Conservation (phyloP, 1,284 basidiomycete genomes). For the Grifola frondosa region DNA sequence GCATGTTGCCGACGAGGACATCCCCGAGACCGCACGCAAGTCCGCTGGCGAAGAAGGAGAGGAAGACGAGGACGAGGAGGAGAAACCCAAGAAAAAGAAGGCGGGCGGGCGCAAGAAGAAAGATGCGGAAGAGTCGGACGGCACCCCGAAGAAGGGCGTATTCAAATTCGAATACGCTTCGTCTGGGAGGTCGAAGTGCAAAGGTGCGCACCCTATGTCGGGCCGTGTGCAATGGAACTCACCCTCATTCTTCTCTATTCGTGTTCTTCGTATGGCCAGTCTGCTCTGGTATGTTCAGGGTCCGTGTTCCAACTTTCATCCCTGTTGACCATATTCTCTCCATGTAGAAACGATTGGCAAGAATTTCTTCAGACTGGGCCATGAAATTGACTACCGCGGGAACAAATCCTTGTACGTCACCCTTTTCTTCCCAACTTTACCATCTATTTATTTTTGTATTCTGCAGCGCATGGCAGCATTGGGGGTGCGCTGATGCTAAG, state of each 20-base stretch:
- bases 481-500: conserved; percentile 72
- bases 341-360: conserved; percentile 58
- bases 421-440: no score
- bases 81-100: conserved; percentile 39
- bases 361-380: conserved; percentile 71
- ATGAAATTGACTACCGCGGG: conserved; percentile 73
- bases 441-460: conserved; percentile 13
- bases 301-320: conserved; percentile 7
- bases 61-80: conserved; percentile 42
- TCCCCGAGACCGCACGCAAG: conserved; percentile 71
- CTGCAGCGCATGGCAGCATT: conserved; percentile 72
- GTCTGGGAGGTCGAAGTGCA: conserved; percentile 29
- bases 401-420: conserved; percentile 64
- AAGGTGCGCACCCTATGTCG: no score
- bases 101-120: conserved; percentile 28
- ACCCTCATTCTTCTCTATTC: no score
- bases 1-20: conserved; percentile 75
- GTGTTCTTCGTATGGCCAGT: no score
- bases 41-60: conserved; percentile 47
- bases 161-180: conserved; percentile 35
- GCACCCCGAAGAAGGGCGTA: conserved; percentile 21
- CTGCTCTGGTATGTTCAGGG: no score
- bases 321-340: no score
- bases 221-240: no score
- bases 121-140: conserved; percentile 19